A percentile compares a stretch with the other conserved stretches of the same genome.
These are phyloP conservation scores for Ceratobasidium sp. DNA, from an alignment of 1,284 basidiomycete species.

Conservation along the genomic window DNA sequence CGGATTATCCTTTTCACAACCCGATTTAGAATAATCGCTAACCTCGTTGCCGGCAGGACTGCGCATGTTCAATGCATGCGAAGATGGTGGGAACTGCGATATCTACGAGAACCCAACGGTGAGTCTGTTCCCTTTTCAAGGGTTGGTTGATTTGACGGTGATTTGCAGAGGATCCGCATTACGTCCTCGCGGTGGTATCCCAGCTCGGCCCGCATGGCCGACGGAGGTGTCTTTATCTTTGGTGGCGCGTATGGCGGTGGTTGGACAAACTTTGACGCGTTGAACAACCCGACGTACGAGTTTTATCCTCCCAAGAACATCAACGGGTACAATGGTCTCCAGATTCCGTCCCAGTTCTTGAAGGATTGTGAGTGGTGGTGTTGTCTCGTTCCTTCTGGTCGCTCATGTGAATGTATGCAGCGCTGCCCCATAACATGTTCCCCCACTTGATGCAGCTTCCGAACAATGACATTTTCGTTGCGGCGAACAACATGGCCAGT, in stretches of 20 bases:
- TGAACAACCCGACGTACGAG: conserved; percentile 85
- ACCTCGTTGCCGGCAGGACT: conserved; percentile 58
- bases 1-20: too few relatives aligned
- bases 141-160: background rate
- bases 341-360: conserved; percentile 70
- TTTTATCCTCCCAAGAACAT: conserved; percentile 83
- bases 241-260: conserved; percentile 82
- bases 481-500: conserved; percentile 35
- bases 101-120: conserved; percentile 72
- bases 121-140: background rate
- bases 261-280: conserved; percentile 83
- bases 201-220: conserved; percentile 73
- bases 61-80: conserved; percentile 78
- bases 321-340: conserved; percentile 67
- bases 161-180: conserved; percentile 65
- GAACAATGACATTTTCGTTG: conserved; percentile 13
- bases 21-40: too few relatives aligned
- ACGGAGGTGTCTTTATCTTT: conserved; percentile 84
- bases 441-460: conserved; percentile 17
- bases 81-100: conserved; percentile 63
- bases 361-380: conserved; percentile 5
- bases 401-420: background rate
- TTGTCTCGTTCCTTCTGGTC: too few relatives aligned
- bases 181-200: conserved; percentile 83
- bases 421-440: conserved; percentile 32